A percentile compares a stretch with the other conserved stretches of the same genome.
Conservation (phyloP, 495 filamentous ascomycete genomes). For the Neurospora sp. region DNA sequence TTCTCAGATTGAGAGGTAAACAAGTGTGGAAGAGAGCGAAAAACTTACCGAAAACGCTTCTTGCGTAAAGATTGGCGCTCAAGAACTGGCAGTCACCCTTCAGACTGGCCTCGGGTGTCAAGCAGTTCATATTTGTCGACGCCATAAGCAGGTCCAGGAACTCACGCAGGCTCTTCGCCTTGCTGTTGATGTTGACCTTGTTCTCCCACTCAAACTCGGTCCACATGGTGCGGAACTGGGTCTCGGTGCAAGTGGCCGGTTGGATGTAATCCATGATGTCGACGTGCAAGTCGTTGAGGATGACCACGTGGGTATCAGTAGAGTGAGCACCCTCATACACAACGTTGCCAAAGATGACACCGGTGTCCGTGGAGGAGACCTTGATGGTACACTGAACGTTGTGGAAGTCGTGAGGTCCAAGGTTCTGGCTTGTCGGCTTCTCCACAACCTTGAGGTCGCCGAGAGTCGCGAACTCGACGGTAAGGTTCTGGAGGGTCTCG, state of each 20-base stretch:
- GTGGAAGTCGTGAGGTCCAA: slow-evolving; percentile 90
- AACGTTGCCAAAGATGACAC: slow-evolving; percentile 98
- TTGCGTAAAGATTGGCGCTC: slow-evolving; percentile 93
- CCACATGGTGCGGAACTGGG: slow-evolving; percentile 99
- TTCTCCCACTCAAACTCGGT: slow-evolving; percentile 99
- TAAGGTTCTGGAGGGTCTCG: slow-evolving; percentile 93
- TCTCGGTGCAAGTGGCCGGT: slow-evolving; percentile 91
- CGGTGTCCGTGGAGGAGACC: slow-evolving; percentile 95
- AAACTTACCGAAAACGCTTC: slow-evolving; percentile 95
- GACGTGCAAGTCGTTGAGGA: slow-evolving; percentile 96
- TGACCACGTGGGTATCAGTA: slow-evolving; percentile 94
- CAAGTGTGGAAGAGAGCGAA: background rate
- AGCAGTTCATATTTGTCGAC: slow-evolving; percentile 95
- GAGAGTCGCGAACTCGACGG: slow-evolving; percentile 94
- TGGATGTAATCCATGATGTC: slow-evolving; percentile 99
- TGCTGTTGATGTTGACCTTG: slow-evolving; percentile 99
- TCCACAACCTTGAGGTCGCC: slow-evolving; percentile 98
- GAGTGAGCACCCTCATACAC: slow-evolving; percentile 95
- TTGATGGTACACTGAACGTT: slow-evolving; percentile 99
- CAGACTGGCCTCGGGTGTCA: slow-evolving; percentile 92
- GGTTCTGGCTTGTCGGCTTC: slow-evolving; percentile 87
- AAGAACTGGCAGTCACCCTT: slow-evolving; percentile 98
- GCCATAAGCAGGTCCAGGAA: slow-evolving; percentile 95
- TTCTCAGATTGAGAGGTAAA: background rate
- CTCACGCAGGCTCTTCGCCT: slow-evolving; percentile 83